Conservation (phyloP, 352 stramenopile species). For the Pythium dissotocum region DNA sequence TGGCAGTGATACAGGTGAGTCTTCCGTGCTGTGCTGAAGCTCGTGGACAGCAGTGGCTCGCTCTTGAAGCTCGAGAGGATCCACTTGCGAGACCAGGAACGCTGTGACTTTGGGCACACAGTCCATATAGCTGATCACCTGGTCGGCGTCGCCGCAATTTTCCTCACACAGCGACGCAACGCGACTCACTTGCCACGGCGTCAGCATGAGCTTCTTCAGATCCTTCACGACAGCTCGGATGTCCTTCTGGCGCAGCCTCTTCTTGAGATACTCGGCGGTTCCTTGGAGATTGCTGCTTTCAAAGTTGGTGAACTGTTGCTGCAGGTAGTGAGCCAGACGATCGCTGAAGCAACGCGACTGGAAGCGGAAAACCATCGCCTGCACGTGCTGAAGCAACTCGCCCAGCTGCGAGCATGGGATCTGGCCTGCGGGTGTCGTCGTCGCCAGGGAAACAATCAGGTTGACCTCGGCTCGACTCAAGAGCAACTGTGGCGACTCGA, state of each 20-base stretch:
- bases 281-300: slow-evolving; percentile 52
- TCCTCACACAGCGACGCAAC: slow-evolving; percentile 36
- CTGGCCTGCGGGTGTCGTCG: slow-evolving; percentile 26
- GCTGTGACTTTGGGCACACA: slow-evolving; percentile 33
- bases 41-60: slow-evolving; percentile 22
- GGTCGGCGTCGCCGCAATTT: slow-evolving; percentile 21
- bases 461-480: slow-evolving; percentile 63
- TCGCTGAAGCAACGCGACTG: slow-evolving; percentile 51
- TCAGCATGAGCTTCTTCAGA: slow-evolving; percentile 58
- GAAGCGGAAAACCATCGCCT: slow-evolving; percentile 60
- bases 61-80: slow-evolving; percentile 30
- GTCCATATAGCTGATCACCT: slow-evolving; percentile 50
- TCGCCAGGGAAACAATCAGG: slow-evolving; percentile 44
- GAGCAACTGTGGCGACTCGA: slow-evolving; percentile 57
- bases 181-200: slow-evolving; percentile 49
- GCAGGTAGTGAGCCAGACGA: slow-evolving; percentile 39
- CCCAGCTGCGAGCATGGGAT: slow-evolving; percentile 43
- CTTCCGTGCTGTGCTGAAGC: slow-evolving; percentile 9
- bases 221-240: slow-evolving; percentile 41
- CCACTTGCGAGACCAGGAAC: slow-evolving; percentile 35
- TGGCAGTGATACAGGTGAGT: background rate
- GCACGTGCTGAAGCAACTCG: slow-evolving; percentile 45
- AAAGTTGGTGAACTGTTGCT: slow-evolving; percentile 50
- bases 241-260: slow-evolving; percentile 46
- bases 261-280: slow-evolving; percentile 48